A percentile compares a stretch with the other conserved stretches of the same genome.
phyloP scores from a whole-genome alignment of 2,329 filamentous ascomycete species.

The Talaromyces atroroseus region DNA sequence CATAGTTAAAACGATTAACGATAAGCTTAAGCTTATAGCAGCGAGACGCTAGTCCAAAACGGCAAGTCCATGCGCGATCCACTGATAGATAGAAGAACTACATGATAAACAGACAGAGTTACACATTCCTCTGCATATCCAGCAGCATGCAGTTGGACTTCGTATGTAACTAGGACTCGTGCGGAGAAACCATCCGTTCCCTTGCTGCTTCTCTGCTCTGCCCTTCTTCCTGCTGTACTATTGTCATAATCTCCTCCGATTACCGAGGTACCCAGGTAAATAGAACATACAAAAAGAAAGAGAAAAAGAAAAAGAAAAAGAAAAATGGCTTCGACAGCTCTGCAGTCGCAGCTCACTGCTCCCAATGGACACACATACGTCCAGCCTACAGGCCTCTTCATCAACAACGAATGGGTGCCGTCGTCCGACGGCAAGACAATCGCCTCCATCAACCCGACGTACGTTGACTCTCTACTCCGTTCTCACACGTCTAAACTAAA shows the following conservation, averaged over 20 bases:
- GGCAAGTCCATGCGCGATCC: constrained; percentile 11
- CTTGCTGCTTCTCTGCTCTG: too few relatives aligned
- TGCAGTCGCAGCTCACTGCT: constrained; percentile 28
- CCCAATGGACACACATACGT: constrained; percentile 35
- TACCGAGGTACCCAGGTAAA: background rate
- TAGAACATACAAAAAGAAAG: background rate
- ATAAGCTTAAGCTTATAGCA: constrained; percentile 2
- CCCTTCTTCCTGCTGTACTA: background rate
- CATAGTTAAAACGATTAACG: too few relatives aligned
- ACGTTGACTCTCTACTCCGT: background rate
- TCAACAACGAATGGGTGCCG: constrained; percentile 41
- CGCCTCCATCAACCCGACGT: constrained; percentile 31
- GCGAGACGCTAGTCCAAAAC: background rate
- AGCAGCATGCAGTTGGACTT: background rate
- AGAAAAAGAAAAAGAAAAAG: too few relatives aligned
- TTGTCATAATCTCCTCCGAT: background rate
- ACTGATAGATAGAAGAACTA: background rate
- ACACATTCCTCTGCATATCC: background rate
- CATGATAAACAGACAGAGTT: too few relatives aligned
- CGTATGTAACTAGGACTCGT: background rate
- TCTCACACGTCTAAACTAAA: background rate
- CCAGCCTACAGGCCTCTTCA: constrained; percentile 40
- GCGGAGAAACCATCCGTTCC: too few relatives aligned
- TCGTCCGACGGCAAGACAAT: constrained; percentile 34
- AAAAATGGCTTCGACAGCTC: constrained; percentile 7